Evolutionary conservation across 345 rosid genomes (phyloP).

Genomic region (Triadica sebifera): DNA sequence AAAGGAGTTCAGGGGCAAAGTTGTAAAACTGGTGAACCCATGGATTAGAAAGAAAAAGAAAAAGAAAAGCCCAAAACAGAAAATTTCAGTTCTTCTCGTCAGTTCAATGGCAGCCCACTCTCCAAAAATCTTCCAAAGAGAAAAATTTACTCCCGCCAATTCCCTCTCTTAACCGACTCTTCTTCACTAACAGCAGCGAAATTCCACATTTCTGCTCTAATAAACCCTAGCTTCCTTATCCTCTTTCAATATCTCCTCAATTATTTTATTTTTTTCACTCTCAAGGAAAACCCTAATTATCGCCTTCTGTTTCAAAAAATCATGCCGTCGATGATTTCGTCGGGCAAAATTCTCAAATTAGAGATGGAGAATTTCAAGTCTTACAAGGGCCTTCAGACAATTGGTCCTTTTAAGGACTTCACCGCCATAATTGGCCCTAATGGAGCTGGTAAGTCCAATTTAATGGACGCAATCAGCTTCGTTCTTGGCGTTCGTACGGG

Average conservation of each 20-base stretch:
- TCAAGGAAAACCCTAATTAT: neutral
- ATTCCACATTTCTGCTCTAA: neutral
- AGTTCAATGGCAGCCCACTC: neutral
- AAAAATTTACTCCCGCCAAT: constrained; percentile 20
- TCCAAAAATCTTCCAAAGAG: neutral
- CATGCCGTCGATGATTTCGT: constrained; percentile 68
- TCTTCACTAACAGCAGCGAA: neutral
- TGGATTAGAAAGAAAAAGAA: too few relatives aligned
- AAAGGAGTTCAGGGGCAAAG: too few relatives aligned
- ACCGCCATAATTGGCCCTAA: constrained; percentile 98
- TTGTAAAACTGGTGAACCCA: too few relatives aligned
- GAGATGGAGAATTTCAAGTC: constrained; percentile 99
- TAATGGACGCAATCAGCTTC: constrained; percentile 99
- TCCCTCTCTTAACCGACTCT: neutral
- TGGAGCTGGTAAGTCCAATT: constrained; percentile 95
- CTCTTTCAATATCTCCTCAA: neutral
- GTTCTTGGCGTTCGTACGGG: constrained; percentile 96
- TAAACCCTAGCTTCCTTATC: neutral
- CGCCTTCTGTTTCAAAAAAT: neutral
- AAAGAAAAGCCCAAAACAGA: neutral
- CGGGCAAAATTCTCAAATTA: constrained; percentile 71
- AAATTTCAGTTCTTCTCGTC: neutral
- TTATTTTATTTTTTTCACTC: neutral
- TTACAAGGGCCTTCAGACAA: constrained; percentile 74
- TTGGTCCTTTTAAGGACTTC: constrained; percentile 95